A percentile compares a stretch with the other conserved stretches of the same genome.
These are phyloP conservation scores for Phragmites australis DNA, from an alignment of 176 grass and related monocot species.

Conservation along the genomic window DNA sequence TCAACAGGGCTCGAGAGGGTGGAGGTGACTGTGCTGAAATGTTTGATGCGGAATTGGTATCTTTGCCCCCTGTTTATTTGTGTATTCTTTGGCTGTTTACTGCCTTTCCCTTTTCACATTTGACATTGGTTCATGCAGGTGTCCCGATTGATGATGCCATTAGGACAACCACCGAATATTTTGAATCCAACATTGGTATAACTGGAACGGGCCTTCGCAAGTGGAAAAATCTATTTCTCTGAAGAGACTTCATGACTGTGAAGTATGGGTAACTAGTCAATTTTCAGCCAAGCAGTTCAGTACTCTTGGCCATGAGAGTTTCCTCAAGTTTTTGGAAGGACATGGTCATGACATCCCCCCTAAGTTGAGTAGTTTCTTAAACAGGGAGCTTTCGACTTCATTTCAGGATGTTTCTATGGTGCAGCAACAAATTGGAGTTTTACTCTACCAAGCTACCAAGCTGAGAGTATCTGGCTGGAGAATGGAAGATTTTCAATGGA, in stretches of 20 bases:
- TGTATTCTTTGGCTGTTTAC: background rate
- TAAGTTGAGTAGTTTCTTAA: conserved; percentile 41
- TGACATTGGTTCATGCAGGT: conserved; percentile 31
- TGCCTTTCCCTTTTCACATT: conserved; percentile 19
- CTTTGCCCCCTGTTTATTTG: background rate
- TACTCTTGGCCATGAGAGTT: conserved; percentile 59
- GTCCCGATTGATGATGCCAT: conserved; percentile 54
- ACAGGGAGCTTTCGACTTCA: conserved; percentile 29
- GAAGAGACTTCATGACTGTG: conserved; percentile 55
- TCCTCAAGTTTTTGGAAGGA: conserved; percentile 57
- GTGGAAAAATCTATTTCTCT: conserved; percentile 41
- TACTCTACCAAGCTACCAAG: conserved; percentile 54
- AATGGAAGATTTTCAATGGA: conserved; percentile 31
- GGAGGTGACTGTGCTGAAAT: too few relatives aligned
- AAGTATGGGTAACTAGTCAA: conserved; percentile 47
- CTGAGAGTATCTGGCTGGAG: conserved; percentile 43
- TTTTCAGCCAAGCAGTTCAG: conserved; percentile 58
- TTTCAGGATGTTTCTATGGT: conserved; percentile 40
- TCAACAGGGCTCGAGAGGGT: too few relatives aligned
- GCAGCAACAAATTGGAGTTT: conserved; percentile 47
- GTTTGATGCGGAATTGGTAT: background rate
- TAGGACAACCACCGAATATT: conserved; percentile 50
- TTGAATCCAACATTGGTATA: conserved; percentile 42
- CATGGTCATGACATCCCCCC: conserved; percentile 46
- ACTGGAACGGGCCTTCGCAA: conserved; percentile 16